A percentile compares a stretch with the other conserved stretches of the same genome.
Evolutionary conservation across 352 stramenopile genomes (phyloP).

Genomic region (Globisporangium iwayamae): DNA sequence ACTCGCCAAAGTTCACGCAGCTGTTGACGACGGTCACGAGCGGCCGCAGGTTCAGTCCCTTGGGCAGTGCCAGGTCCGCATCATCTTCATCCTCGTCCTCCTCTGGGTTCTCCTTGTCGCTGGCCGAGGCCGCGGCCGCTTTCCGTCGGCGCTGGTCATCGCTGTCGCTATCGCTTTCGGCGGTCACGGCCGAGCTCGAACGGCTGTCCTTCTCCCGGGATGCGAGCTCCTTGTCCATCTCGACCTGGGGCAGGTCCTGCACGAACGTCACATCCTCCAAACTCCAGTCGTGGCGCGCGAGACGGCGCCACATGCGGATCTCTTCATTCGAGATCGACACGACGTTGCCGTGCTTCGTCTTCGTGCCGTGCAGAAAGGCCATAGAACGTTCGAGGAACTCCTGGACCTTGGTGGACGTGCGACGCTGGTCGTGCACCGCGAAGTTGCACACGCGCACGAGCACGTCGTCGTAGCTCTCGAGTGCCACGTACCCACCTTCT

Average conservation of each 20-base stretch:
- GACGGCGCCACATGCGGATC: conserved; percentile 75
- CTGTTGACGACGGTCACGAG: conserved; percentile 33
- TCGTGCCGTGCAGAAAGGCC: conserved; percentile 61
- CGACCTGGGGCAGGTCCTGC: conserved; percentile 2
- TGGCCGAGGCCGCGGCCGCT: conserved; percentile 22
- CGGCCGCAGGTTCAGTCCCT: conserved; percentile 20
- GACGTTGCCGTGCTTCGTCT: conserved; percentile 65
- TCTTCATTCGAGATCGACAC: conserved; percentile 79
- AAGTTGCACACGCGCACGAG: conserved; percentile 71
- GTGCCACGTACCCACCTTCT: conserved; percentile 31
- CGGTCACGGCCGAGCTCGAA: conserved; percentile 50
- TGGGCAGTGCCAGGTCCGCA: conserved; percentile 14
- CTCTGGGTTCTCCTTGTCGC: conserved; percentile 6
- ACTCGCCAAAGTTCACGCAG: conserved; percentile 36
- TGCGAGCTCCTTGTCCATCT: conserved; percentile 15
- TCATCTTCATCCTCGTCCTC: conserved; percentile 33
- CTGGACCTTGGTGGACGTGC: conserved; percentile 64
- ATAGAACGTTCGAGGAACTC: conserved; percentile 79
- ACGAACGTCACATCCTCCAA: conserved; percentile 47
- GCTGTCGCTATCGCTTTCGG: conserved; percentile 54
- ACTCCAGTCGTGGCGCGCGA: conserved; percentile 64
- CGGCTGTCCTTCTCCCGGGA: conserved; percentile 43
- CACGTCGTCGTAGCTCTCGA: conserved; percentile 81
- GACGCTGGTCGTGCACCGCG: conserved; percentile 58
- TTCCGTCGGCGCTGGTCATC: conserved; percentile 26